Percentiles rank a stretch among this genome's conserved stretches.
phyloP scores from a whole-genome alignment of 2,329 filamentous ascomycete species.

The Aspergillus tubingensis region DNA sequence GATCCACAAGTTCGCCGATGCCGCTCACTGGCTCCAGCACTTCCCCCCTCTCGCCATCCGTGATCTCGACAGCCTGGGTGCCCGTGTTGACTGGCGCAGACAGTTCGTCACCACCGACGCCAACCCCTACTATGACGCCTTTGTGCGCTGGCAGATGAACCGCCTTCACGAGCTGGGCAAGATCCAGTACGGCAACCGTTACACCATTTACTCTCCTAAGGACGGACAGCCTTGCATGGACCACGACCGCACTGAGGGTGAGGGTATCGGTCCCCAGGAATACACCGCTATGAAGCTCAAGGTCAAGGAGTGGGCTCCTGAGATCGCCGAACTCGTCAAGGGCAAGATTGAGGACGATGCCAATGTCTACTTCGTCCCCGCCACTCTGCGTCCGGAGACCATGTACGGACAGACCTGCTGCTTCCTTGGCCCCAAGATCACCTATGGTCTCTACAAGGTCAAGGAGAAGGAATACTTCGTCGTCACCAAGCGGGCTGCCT shows the following conservation, averaged over 20 bases:
- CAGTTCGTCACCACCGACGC: conserved; percentile 93
- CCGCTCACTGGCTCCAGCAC: conserved; percentile 87
- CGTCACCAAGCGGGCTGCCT: conserved; percentile 76
- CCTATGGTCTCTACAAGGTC: conserved; percentile 84
- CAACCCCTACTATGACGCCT: conserved; percentile 95
- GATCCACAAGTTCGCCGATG: conserved; percentile 89
- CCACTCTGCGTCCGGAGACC: conserved; percentile 90
- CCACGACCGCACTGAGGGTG: conserved; percentile 78
- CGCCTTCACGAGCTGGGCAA: conserved; percentile 85
- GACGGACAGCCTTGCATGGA: conserved; percentile 87
- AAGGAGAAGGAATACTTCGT: conserved; percentile 79
- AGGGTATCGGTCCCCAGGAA: conserved; percentile 82
- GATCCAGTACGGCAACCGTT: conserved; percentile 89
- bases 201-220: conserved; percentile 91
- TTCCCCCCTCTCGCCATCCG: conserved; percentile 79
- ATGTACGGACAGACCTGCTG: conserved; percentile 99
- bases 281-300: conserved; percentile 92
- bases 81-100: conserved; percentile 88
- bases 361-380: conserved; percentile 85
- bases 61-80: conserved; percentile 81
- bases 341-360: conserved; percentile 77
- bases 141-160: conserved; percentile 97
- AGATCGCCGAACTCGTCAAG: conserved; percentile 69
- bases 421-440: conserved; percentile 88
- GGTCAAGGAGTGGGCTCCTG: conserved; percentile 83